These are phyloP conservation scores for Diplodia intermedia DNA, from an alignment of 2,329 filamentous ascomycete species.

Conservation along the genomic window DNA sequence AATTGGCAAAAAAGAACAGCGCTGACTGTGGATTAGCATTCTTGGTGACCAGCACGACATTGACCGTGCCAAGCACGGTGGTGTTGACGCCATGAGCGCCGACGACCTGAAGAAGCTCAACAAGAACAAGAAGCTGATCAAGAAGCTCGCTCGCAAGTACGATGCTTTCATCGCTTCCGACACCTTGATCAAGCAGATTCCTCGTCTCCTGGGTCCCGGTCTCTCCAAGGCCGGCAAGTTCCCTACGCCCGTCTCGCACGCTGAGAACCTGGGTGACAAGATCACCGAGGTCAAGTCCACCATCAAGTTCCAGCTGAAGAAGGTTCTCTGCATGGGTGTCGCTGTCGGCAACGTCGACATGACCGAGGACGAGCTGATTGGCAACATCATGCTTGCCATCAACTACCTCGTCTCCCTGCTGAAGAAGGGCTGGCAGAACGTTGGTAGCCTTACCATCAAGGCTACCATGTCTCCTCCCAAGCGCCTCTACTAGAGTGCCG, in stretches of 20 bases:
- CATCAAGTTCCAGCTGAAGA: slow-evolving; percentile 99
- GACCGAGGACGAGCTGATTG: slow-evolving; percentile 92
- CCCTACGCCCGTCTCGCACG: slow-evolving; percentile 97
- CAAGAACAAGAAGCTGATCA: slow-evolving; percentile 99
- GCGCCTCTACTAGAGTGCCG: slow-evolving; percentile 83
- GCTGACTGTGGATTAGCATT: slow-evolving; percentile 62
- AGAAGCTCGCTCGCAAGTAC: slow-evolving; percentile 99
- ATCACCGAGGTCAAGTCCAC: slow-evolving; percentile 99
- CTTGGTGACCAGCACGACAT: slow-evolving; percentile 97
- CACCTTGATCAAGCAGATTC: slow-evolving; percentile 98
- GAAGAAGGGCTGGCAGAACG: slow-evolving; percentile 99
- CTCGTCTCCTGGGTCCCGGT: slow-evolving; percentile 98
- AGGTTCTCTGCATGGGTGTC: slow-evolving; percentile 99
- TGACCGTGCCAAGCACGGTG: slow-evolving; percentile 99
- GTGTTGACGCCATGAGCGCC: slow-evolving; percentile 96
- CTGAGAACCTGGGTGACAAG: slow-evolving; percentile 91
- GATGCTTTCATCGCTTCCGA: slow-evolving; percentile 99
- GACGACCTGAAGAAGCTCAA: slow-evolving; percentile 99
- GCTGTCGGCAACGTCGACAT: slow-evolving; percentile 98
- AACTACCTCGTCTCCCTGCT: slow-evolving; percentile 99
- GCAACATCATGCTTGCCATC: slow-evolving; percentile 99
- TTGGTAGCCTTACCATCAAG: slow-evolving; percentile 99
- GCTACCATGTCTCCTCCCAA: slow-evolving; percentile 99
- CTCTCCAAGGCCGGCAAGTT: slow-evolving; percentile 99
- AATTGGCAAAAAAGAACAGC: slow-evolving; percentile 17